Evolutionary conservation across 140 eudicot genomes (phyloP).

Genomic region (Oenanthe javanica): DNA sequence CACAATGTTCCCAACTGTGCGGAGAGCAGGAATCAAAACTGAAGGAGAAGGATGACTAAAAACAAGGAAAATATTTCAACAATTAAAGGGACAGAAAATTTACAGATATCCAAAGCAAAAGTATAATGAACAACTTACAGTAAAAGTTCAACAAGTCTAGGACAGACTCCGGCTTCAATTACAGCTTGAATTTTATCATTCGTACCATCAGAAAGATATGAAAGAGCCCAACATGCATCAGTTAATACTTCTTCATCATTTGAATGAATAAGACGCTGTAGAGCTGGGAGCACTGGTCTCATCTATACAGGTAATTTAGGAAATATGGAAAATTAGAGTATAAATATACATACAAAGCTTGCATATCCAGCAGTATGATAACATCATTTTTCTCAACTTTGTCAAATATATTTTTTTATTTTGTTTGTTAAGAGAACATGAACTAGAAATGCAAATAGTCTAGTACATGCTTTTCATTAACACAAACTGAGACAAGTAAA

Average conservation of each 20-base stretch:
- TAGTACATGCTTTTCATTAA: neutral
- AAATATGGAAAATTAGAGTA: neutral
- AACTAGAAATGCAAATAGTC: neutral
- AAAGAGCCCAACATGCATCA: conserved; percentile 51
- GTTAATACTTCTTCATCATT: conserved; percentile 44
- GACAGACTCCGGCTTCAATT: conserved; percentile 42
- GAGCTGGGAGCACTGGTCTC: conserved; percentile 40
- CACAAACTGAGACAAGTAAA: neutral
- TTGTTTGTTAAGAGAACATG: neutral
- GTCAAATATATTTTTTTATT: neutral
- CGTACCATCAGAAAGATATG: conserved; percentile 52
- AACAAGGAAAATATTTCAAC: neutral
- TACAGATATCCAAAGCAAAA: neutral
- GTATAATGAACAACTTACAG: conserved; percentile 14
- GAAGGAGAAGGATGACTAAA: conserved; percentile 8
- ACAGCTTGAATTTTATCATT: conserved; percentile 48
- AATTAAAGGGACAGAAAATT: neutral
- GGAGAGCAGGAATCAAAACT: conserved; percentile 30
- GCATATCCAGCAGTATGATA: neutral
- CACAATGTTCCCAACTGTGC: conserved; percentile 50
- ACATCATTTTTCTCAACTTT: neutral
- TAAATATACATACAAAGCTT: neutral
- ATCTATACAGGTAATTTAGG: conserved; percentile 12
- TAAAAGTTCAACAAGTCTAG: conserved; percentile 32
- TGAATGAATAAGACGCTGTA: conserved; percentile 35